Conservation (phyloP, 192 early-diverging fungal species). For the Cladochytrium replicatum region DNA sequence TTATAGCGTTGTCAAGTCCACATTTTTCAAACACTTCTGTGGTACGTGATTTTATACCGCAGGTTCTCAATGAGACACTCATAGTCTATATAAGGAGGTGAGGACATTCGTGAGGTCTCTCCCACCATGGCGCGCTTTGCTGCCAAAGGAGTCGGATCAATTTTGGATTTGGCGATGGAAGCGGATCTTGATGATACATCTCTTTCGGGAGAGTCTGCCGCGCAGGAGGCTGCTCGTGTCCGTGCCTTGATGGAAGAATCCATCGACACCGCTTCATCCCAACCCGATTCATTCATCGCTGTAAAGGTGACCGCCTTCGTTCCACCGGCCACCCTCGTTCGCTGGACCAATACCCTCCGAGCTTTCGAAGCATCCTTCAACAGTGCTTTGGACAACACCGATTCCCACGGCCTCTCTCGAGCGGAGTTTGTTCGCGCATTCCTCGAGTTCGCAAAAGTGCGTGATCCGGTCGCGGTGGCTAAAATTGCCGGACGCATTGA, state of each 20-base stretch:
- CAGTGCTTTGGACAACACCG: conserved; percentile 6
- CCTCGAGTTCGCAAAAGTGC: conserved; percentile 15
- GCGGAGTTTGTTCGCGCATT: conserved; percentile 13
- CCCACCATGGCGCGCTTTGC: conserved; percentile 56
- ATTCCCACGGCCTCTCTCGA: conserved; percentile 7
- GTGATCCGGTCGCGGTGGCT: background rate
- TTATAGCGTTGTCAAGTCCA: conserved; percentile 66
- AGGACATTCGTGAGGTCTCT: conserved; percentile 73
- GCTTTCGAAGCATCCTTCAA: conserved; percentile 39
- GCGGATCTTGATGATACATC: conserved; percentile 29
- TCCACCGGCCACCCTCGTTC: conserved; percentile 62
- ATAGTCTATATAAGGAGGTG: conserved; percentile 53
- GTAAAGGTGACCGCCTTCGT: conserved; percentile 80
- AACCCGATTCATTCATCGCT: conserved; percentile 68
- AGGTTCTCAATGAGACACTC: conserved; percentile 7
- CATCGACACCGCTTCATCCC: conserved; percentile 57
- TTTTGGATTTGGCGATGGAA: conserved; percentile 81
- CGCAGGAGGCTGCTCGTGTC: conserved; percentile 47
- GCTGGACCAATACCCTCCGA: conserved; percentile 50
- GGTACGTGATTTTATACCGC: conserved; percentile 33
- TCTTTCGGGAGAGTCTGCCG: conserved; percentile 10
- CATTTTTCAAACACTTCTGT: conserved; percentile 87
- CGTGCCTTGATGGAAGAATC: conserved; percentile 58
- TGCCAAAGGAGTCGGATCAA: conserved; percentile 37
- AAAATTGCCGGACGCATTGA: conserved; percentile 2